Evolutionary conservation across 768 basidiomycete genomes (phyloP).

Genomic region (Serendipita indica): DNA sequence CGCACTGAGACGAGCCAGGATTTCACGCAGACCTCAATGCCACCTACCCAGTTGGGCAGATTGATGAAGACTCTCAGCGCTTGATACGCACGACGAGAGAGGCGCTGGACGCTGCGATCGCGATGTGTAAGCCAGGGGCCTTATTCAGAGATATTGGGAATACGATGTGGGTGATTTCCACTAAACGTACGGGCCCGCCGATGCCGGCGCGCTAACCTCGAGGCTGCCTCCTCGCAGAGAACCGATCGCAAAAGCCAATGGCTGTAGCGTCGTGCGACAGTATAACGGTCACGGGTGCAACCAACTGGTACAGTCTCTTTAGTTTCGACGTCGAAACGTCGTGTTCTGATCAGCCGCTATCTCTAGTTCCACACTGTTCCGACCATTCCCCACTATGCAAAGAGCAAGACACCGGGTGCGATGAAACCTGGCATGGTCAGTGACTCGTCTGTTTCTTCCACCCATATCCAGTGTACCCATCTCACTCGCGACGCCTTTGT

Average conservation of each 20-base stretch:
- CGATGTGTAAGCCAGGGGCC: conserved; percentile 83
- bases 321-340: conserved; percentile 13
- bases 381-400: conserved; percentile 89
- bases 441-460: conserved; percentile 12
- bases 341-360: neutral
- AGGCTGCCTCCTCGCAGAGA: conserved; percentile 40
- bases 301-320: conserved; percentile 58
- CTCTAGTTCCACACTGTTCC: conserved; percentile 29
- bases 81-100: conserved; percentile 72
- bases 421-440: conserved; percentile 91
- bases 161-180: conserved; percentile 45
- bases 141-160: conserved; percentile 81
- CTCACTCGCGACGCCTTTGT: neutral
- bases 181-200: neutral
- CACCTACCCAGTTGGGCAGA: conserved; percentile 77
- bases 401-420: conserved; percentile 80
- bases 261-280: conserved; percentile 79
- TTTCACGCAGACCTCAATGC: conserved; percentile 88
- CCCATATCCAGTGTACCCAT: neutral
- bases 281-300: conserved; percentile 90
- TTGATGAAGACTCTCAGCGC: conserved; percentile 70
- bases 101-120: conserved; percentile 79
- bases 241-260: conserved; percentile 64
- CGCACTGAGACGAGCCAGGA: conserved; percentile 29
- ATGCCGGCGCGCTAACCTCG: conserved; percentile 19